Conservation (phyloP, 129 eudicot genomes). For the carrot (Daucus carota) region DH1_v3.0 NC_030383.2:48850001-48850500, state of each 20-base stretch:
- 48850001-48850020: too few species aligned
- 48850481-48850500: slow-evolving; percentile 80
- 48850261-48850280: not conserved
- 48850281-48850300: too few species aligned
- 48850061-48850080: not conserved
- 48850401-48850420: not conserved
- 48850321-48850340: not conserved
- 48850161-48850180: not conserved
- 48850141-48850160: not conserved
- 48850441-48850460: not conserved
- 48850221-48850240: not conserved
- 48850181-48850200: too few species aligned
- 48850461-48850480: slow-evolving; percentile 25
- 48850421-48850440: not conserved
- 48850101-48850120: not conserved
- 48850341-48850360: not conserved
- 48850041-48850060: not conserved
- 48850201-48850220: too few species aligned
- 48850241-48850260: not conserved
- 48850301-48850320: too few species aligned
- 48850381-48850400: not conserved
- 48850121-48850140: not conserved
- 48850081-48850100: not conserved
- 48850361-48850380: not conserved
- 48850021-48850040: not conserved